Percentiles rank a stretch among this genome's conserved stretches.
Conservation (phyloP, 2,329 filamentous ascomycete species). For the Fusarium virguliforme region DNA sequence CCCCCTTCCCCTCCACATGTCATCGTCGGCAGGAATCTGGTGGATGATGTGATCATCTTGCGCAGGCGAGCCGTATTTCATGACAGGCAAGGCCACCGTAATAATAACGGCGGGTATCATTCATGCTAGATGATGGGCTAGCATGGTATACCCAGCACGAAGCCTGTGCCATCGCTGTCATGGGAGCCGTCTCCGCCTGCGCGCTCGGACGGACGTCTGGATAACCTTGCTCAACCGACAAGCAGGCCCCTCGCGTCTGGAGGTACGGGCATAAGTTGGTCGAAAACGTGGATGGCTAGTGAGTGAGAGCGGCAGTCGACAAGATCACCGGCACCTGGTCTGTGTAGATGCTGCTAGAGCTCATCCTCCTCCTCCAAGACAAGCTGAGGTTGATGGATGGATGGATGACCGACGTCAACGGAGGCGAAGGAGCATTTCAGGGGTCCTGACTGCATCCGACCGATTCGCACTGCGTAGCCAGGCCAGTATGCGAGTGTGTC, state of each 20-base stretch:
- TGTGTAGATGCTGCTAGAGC: conserved; percentile 1
- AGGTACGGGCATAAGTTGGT: neutral
- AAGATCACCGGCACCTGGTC: conserved; percentile 14
- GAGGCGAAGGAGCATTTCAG: conserved; percentile 7
- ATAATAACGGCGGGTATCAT: conserved; percentile 33
- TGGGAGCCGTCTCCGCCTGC: conserved; percentile 29
- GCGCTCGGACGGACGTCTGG: conserved; percentile 37
- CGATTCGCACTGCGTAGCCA: neutral
- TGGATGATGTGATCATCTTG: conserved; percentile 19
- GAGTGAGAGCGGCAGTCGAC: neutral
- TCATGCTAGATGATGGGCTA: conserved; percentile 31
- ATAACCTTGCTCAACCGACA: conserved; percentile 20
- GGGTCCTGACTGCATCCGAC: conserved; percentile 4
- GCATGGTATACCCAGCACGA: conserved; percentile 28
- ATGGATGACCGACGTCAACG: conserved; percentile 7
- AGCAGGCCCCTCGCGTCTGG: conserved; percentile 22
- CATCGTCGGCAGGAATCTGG: neutral
- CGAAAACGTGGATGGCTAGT: conserved; percentile 3
- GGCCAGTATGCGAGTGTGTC: conserved; percentile 9
- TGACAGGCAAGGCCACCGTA: conserved; percentile 24
- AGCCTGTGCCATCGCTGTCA: conserved; percentile 18
- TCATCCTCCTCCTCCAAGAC: neutral
- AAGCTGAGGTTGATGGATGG: neutral
- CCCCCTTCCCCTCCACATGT: conserved; percentile 8
- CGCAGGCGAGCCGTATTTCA: conserved; percentile 7